These are phyloP conservation scores for Cyclospora cayetanensis DNA, from an alignment of 169 alveolate genomes.

Conservation along the genomic window DNA sequence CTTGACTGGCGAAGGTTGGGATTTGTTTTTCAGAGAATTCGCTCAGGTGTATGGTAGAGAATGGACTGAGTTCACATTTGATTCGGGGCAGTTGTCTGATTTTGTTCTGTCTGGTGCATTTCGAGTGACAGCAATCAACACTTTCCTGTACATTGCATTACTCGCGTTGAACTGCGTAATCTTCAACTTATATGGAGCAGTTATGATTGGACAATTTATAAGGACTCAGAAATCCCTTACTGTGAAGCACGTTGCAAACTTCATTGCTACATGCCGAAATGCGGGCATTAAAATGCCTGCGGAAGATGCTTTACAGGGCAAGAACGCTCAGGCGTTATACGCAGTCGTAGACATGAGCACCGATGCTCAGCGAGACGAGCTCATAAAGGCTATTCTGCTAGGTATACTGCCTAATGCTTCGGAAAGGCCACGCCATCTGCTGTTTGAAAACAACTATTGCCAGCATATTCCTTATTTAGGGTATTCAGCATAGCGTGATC, in stretches of 20 bases:
- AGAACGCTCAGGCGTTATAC: slow-evolving; percentile 49
- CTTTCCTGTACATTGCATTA: slow-evolving; percentile 37
- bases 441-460: no score
- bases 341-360: slow-evolving; percentile 16
- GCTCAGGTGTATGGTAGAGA: slow-evolving; percentile 32
- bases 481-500: no score
- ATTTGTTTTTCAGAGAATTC: slow-evolving; percentile 52
- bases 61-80: neutral
- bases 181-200: slow-evolving; percentile 67
- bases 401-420: no score
- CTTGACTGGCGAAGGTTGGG: slow-evolving; percentile 69
- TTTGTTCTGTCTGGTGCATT: neutral
- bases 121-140: slow-evolving; percentile 36
- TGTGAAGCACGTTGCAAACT: slow-evolving; percentile 44
- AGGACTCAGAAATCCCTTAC: slow-evolving; percentile 10
- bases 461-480: no score
- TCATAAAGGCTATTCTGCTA: neutral
- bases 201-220: slow-evolving; percentile 62
- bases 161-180: slow-evolving; percentile 23
- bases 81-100: neutral
- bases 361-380: slow-evolving; percentile 32
- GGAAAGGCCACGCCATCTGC: no score
- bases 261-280: slow-evolving; percentile 61
- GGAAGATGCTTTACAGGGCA: slow-evolving; percentile 54
- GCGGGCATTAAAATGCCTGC: slow-evolving; percentile 68